These are phyloP conservation scores for Litsea cubeba DNA, from an alignment of 164 flowering plant genomes.

Conservation along the genomic window DNA sequence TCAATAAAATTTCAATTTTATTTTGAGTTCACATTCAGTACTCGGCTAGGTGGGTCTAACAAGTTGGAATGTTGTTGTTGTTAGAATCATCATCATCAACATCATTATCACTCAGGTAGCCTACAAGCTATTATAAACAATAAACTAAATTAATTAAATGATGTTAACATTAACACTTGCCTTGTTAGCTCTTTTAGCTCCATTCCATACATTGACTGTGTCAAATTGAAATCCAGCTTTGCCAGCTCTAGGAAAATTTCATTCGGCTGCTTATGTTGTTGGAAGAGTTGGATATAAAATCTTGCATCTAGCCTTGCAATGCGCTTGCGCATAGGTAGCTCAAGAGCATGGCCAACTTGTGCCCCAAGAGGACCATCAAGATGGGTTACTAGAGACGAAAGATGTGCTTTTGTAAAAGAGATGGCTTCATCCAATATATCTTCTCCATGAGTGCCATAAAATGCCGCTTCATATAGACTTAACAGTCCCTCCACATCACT, in stretches of 20 bases:
- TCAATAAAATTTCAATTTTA: too few relatives aligned
- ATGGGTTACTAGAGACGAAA: neutral
- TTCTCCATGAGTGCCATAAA: constrained; percentile 39
- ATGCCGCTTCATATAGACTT: constrained; percentile 35
- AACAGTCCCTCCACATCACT: constrained; percentile 24
- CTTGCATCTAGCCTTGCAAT: constrained; percentile 28
- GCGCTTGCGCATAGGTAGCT: constrained; percentile 39
- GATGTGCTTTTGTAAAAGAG: constrained; percentile 4
- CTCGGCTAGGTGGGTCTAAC: too few relatives aligned
- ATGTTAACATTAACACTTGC: too few relatives aligned
- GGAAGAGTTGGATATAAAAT: constrained; percentile 13
- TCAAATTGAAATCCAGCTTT: too few relatives aligned
- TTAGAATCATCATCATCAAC: too few relatives aligned
- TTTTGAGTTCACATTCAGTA: too few relatives aligned
- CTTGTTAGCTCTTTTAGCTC: too few relatives aligned
- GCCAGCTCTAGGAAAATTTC: constrained; percentile 21
- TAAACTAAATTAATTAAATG: too few relatives aligned
- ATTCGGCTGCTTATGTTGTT: constrained; percentile 9
- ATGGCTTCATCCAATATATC: constrained; percentile 41
- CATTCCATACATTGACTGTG: too few relatives aligned
- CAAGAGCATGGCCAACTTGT: constrained; percentile 21
- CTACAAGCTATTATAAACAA: too few relatives aligned
- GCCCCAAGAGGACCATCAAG: constrained; percentile 13
- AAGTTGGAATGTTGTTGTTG: too few relatives aligned
- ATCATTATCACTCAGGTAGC: too few relatives aligned